Percentiles rank a stretch among this genome's conserved stretches.
phyloP scores from a whole-genome alignment of 208 protist genomes.

The Phytomonas serpens region DNA sequence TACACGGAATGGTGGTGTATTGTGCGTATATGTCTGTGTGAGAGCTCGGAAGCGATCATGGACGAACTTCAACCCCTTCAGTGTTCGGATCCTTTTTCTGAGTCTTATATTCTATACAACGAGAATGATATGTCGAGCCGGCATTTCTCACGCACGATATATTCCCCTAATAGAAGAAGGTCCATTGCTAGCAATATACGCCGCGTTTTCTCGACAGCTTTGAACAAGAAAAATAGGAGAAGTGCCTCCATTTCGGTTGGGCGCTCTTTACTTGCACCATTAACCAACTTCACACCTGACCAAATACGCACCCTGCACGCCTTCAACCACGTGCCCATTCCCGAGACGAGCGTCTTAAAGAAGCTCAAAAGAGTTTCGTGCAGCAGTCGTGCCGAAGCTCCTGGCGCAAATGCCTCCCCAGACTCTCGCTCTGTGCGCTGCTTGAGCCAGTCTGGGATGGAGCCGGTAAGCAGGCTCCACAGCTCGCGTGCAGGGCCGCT shows the following conservation, averaged over 20 bases:
- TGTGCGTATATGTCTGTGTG: slow-evolving; percentile 62
- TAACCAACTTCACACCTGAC: slow-evolving; percentile 25
- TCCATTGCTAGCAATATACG: no score
- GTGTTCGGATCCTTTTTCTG: neutral
- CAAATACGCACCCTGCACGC: slow-evolving; percentile 30
- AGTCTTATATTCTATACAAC: neutral
- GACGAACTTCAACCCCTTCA: neutral
- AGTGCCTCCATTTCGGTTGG: neutral
- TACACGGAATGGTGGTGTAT: slow-evolving; percentile 77
- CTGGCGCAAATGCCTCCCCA: no score
- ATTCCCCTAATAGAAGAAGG: no score
- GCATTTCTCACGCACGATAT: neutral
- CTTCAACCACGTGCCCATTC: slow-evolving; percentile 10
- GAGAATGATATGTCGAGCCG: neutral
- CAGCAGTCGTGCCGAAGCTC: no score
- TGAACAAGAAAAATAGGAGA: no score
- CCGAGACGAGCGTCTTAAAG: no score
- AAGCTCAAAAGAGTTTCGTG: no score
- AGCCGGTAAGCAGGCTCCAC: neutral
- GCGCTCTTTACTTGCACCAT: slow-evolving; percentile 26
- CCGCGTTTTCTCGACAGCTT: no score
- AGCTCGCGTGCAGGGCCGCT: no score
- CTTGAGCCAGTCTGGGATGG: neutral
- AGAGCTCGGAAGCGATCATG: slow-evolving; percentile 4
- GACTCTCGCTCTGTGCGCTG: neutral